Evolutionary conservation across 2,329 filamentous ascomycete genomes (phyloP), one percentile per base, ranked within the genome.

Genomic region (Penicillium capsulatum): DNA sequence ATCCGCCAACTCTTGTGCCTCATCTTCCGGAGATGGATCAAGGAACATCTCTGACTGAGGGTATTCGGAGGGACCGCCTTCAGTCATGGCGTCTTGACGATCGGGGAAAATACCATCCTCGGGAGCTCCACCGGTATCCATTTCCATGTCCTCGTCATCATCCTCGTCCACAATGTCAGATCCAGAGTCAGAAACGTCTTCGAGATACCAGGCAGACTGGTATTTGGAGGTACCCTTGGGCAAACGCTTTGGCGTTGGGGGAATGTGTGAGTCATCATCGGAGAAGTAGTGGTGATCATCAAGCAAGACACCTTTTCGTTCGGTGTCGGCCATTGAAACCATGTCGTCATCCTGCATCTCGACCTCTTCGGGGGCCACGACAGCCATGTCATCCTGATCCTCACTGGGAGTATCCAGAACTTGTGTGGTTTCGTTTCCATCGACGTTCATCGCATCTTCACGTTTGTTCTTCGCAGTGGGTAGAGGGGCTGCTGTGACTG

Each of bases 221-320:
- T 96, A 97, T 40, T 83, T 80, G 27, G 92, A 97, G 2, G 92
- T 98, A 48, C 92, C 92, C 65, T 83, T 86, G 1, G 92, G 92
- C 15, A 98, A 68, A 47, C 80, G 80, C 66, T 83, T 92, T 5
- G 86, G 86, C 20, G 70, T 68, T 24, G 74, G 67, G 13, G 80
- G 70, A 13, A 75, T 70, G 37, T 80, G 73, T 3, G 65, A 69
- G 37, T 92, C 84, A 32, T 92, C 88, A 30, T 97, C 91, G 0
- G 90, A 90, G 60, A 97, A 98, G 65, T 98, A 98, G 62, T 97
- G 91, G 63, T 98, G 91, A 51, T 97, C 91, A 53, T 98, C 92
- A 7, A 98, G 74, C 28, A 98, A 71, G 1, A 98, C 92, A 49
- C 91, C 92, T 67, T 91, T 94, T 59, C 83, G 82, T 30, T 75